Percentiles rank a stretch among this genome's conserved stretches.
These are phyloP conservation scores for Solanum okadae DNA, from an alignment of 257 asterid species.

Conservation along the genomic window DNA sequence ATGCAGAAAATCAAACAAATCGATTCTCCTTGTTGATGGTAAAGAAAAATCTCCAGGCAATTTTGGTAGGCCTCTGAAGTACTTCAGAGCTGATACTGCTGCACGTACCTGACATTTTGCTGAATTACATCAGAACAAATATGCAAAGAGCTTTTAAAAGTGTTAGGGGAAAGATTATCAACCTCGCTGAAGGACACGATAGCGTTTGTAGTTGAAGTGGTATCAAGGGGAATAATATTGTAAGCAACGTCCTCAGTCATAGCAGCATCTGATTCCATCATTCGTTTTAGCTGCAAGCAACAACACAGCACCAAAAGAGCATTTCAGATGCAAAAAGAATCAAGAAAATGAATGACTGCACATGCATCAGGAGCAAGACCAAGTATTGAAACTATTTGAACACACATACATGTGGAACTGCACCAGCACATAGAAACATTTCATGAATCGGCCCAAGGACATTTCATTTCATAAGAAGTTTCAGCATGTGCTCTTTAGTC, in stretches of 20 bases:
- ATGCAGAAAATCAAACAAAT: slow-evolving; percentile 75
- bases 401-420: not conserved
- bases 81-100: slow-evolving; percentile 70
- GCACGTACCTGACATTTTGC: slow-evolving; percentile 53
- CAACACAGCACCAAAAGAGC: slow-evolving; percentile 12
- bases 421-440: not conserved
- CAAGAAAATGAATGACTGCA: not conserved
- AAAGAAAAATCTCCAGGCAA: slow-evolving; percentile 54
- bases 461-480: not conserved
- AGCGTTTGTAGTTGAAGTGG: slow-evolving; percentile 62
- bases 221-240: slow-evolving; percentile 91
- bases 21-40: slow-evolving; percentile 64
- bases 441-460: not conserved
- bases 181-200: slow-evolving; percentile 80
- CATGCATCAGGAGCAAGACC: not conserved
- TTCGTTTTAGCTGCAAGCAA: slow-evolving; percentile 65
- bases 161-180: not conserved
- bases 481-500: not conserved
- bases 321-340: not conserved
- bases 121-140: slow-evolving; percentile 6
- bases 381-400: not conserved
- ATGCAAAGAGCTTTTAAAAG: not conserved
- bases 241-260: slow-evolving; percentile 92
- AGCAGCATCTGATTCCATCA: slow-evolving; percentile 94
- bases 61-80: slow-evolving; percentile 74